Percentiles rank a stretch among this genome's conserved stretches.
Evolutionary conservation across 2,329 filamentous ascomycete genomes (phyloP).

Genomic region (Microdochium bolleyi): DNA sequence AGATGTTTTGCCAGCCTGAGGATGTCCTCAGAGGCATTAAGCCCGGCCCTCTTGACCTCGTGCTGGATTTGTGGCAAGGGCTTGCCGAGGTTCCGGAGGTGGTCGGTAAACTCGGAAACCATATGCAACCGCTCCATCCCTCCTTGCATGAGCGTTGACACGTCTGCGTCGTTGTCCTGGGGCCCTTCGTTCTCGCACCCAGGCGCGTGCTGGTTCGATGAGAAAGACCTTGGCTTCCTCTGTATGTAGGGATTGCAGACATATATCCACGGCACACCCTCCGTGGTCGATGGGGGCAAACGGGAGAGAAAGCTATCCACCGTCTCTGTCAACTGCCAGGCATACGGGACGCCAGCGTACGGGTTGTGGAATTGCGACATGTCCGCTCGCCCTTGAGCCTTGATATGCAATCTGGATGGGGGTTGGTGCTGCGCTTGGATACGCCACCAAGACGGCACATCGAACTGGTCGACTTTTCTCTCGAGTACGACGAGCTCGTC

Average conservation of each 20-base stretch:
- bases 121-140: conserved; percentile 43
- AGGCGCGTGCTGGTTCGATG: conserved; percentile 26
- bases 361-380: conserved; percentile 43
- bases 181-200: conserved; percentile 43
- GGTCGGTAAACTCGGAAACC: conserved; percentile 37
- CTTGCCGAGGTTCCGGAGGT: conserved; percentile 29
- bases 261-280: conserved; percentile 60
- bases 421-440: background rate
- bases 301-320: conserved; percentile 58
- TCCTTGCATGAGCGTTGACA: conserved; percentile 39
- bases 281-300: conserved; percentile 58
- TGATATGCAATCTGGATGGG: background rate
- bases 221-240: conserved; percentile 21
- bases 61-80: conserved; percentile 27
- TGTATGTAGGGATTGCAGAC: conserved; percentile 55
- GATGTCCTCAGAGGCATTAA: conserved; percentile 44
- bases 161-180: conserved; percentile 33
- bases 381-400: conserved; percentile 6
- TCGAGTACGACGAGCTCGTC: background rate
- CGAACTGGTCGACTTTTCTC: background rate
- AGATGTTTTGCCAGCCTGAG: conserved; percentile 50
- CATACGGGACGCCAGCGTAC: conserved; percentile 43
- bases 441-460: background rate
- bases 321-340: conserved; percentile 57
- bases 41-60: conserved; percentile 41